A percentile compares a stretch with the other conserved stretches of the same genome.
Conservation (phyloP, 2,329 filamentous ascomycete species). For the Coniella vitis region DNA sequence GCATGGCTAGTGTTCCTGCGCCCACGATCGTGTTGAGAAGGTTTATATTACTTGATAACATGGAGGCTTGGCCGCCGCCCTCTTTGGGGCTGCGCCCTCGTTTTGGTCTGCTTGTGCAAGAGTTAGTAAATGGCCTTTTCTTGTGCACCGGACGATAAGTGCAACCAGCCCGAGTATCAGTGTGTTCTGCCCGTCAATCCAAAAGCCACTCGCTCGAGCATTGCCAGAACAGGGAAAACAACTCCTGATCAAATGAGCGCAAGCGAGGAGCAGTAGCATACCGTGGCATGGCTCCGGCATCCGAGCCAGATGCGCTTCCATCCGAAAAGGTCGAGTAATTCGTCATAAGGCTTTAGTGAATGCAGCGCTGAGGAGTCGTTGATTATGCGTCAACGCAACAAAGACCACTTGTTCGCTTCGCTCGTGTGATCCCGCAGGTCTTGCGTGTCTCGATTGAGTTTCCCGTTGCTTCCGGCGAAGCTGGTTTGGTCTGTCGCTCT, state of each 20-base stretch:
- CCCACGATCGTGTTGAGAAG: constrained; percentile 95
- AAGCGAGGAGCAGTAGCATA: constrained; percentile 21
- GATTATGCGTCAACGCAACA: neutral
- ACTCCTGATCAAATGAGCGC: neutral
- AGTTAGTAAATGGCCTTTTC: constrained; percentile 10
- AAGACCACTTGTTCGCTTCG: neutral
- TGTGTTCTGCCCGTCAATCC: neutral
- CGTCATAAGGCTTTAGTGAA: constrained; percentile 37
- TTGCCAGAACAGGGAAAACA: neutral
- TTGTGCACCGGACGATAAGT: neutral
- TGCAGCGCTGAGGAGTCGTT: neutral
- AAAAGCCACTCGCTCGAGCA: neutral
- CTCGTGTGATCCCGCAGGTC: too few species aligned
- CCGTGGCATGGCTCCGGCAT: constrained; percentile 43
- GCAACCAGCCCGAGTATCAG: neutral
- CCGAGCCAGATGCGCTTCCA: constrained; percentile 35
- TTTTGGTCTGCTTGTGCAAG: constrained; percentile 38
- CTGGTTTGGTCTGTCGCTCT: too few species aligned
- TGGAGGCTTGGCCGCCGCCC: constrained; percentile 75
- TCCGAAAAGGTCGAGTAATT: constrained; percentile 47
- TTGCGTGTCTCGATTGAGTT: too few species aligned
- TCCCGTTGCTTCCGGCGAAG: too few species aligned
- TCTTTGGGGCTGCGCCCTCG: constrained; percentile 61
- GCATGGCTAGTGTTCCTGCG: constrained; percentile 90
- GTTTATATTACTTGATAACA: constrained; percentile 88